These are phyloP conservation scores for Sporobolomyces phaffii DNA, from an alignment of 768 basidiomycete species.

Conservation along the genomic window DNA sequence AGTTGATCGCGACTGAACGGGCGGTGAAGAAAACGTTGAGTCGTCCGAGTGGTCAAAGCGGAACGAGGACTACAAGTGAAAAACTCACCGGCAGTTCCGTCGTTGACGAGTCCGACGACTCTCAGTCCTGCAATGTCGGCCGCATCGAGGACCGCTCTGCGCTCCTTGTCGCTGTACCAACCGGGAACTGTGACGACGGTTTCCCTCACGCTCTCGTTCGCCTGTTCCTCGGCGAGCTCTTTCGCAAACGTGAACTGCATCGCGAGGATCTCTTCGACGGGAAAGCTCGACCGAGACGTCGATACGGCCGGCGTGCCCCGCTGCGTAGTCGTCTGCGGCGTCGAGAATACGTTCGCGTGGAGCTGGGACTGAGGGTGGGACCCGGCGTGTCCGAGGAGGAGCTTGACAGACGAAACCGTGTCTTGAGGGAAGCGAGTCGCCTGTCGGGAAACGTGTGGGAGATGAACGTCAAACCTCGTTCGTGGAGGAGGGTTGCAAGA, in stretches of 20 bases:
- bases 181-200: slow-evolving; percentile 80
- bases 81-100: slow-evolving; percentile 65
- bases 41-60: not conserved
- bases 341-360: slow-evolving; percentile 22
- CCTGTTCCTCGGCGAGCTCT: slow-evolving; percentile 68
- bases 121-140: slow-evolving; percentile 82
- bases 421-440: slow-evolving; percentile 85
- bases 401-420: slow-evolving; percentile 77
- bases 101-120: slow-evolving; percentile 77
- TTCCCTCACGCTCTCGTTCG: slow-evolving; percentile 70
- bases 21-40: not conserved
- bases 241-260: slow-evolving; percentile 91
- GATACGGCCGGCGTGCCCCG: slow-evolving; percentile 60
- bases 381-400: slow-evolving; percentile 53
- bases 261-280: slow-evolving; percentile 74
- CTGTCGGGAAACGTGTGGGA: slow-evolving; percentile 50
- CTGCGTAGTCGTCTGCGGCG: slow-evolving; percentile 46
- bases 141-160: slow-evolving; percentile 85
- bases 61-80: not conserved
- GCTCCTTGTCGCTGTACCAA: slow-evolving; percentile 82
- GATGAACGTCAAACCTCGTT: too few species aligned
- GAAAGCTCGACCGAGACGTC: slow-evolving; percentile 37
- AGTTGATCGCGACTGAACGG: slow-evolving; percentile 76
- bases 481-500: too few species aligned
- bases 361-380: slow-evolving; percentile 27